Conservation (phyloP, 2,329 filamentous ascomycete genomes). For the Fusarium sp. region DNA sequence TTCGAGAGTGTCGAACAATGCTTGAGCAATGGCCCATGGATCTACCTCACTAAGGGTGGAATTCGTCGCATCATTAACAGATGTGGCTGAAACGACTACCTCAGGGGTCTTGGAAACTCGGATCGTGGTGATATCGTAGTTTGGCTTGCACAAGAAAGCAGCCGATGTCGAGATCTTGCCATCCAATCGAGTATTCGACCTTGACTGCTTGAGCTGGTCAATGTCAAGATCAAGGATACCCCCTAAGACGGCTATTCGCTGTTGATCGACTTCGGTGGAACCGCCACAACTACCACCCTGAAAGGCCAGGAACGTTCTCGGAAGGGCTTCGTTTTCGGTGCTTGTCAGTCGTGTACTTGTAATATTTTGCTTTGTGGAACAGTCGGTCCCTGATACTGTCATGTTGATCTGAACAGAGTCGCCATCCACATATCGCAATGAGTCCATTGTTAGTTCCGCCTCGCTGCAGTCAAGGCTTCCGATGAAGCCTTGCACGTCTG, state of each 20-base stretch:
- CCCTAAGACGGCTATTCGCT: constrained; percentile 43
- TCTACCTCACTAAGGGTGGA: constrained; percentile 37
- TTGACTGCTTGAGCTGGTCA: constrained; percentile 34
- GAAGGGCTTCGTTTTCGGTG: constrained; percentile 23
- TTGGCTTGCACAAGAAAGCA: constrained; percentile 44
- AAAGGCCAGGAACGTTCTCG: constrained; percentile 37
- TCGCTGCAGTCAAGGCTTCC: constrained; percentile 52
- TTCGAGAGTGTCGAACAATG: constrained; percentile 41
- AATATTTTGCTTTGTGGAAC: constrained; percentile 39
- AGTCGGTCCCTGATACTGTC: constrained; percentile 46
- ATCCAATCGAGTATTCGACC: constrained; percentile 17
- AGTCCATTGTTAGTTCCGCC: constrained; percentile 46
- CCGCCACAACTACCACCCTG: constrained; percentile 37
- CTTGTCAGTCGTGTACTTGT: constrained; percentile 35
- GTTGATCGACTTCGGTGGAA: constrained; percentile 35
- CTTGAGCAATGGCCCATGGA: constrained; percentile 41
- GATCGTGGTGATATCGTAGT: constrained; percentile 37
- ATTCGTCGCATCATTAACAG: constrained; percentile 23
- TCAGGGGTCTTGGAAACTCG: constrained; percentile 38
- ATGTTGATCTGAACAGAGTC: constrained; percentile 47
- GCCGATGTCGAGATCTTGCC: constrained; percentile 32
- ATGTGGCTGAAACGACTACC: constrained; percentile 26
- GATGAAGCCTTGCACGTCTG: constrained; percentile 55
- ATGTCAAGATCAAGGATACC: constrained; percentile 39
- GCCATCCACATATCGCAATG: constrained; percentile 38